Evolutionary conservation across 495 filamentous ascomycete species (phyloP).

Genomic region (Aspergillus avenaceus): DNA sequence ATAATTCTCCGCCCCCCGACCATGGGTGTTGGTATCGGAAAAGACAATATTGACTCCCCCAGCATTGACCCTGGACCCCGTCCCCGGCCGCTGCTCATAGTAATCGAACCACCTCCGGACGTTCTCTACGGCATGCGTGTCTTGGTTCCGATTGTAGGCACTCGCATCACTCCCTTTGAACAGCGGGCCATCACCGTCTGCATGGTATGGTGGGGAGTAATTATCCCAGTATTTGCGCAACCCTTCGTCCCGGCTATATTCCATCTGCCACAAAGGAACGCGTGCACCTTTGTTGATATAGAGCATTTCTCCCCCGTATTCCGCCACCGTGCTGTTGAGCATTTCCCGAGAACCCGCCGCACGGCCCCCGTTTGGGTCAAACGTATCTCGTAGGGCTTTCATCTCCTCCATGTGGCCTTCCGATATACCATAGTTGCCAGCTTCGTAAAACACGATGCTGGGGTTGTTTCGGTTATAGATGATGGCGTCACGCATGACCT

Average conservation of each 20-base stretch:
- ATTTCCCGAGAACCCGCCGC: constrained; percentile 5
- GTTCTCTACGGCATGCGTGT: constrained; percentile 2
- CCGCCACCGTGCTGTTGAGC: constrained; percentile 6
- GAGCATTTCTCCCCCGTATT: constrained; percentile 7
- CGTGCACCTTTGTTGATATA: constrained; percentile 6
- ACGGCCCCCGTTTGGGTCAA: constrained; percentile 5
- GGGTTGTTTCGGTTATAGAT: constrained; percentile 10
- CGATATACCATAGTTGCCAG: constrained; percentile 2
- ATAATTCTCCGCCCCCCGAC: constrained; percentile 5
- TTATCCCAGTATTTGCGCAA: constrained; percentile 9
- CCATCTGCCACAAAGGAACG: constrained; percentile 8
- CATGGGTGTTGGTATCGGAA: constrained; percentile 7
- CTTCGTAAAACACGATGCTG: constrained; percentile 6
- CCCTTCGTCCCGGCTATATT: constrained; percentile 9
- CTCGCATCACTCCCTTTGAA: constrained; percentile 6
- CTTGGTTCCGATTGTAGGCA: constrained; percentile 8
- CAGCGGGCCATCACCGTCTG: constrained; percentile 5
- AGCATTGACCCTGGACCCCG: constrained; percentile 6
- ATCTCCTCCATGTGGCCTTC: constrained; percentile 8
- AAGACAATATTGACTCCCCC: constrained; percentile 9
- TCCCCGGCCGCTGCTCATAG: constrained; percentile 6
- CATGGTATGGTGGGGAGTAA: constrained; percentile 7
- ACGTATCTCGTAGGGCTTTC: constrained; percentile 6
- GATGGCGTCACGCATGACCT: constrained; percentile 9
- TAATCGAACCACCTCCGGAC: constrained; percentile 2